phyloP scores from a whole-genome alignment of 192 early-diverging fungal genomes.

The Chytriomyces sp. region DNA sequence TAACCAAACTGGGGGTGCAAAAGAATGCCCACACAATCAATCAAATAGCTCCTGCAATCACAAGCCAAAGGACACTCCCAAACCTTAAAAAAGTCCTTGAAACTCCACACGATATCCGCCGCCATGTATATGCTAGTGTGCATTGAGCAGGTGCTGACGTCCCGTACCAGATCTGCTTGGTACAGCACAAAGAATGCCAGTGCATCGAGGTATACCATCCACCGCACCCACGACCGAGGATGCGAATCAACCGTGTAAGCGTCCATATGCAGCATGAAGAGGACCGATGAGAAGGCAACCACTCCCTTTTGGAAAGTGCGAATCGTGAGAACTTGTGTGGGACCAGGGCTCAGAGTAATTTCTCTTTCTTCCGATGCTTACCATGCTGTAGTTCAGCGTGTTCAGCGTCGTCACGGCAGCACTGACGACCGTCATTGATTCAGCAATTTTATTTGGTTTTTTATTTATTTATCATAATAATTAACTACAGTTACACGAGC shows the following conservation, averaged over 20 bases:
- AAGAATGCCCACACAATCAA: not conserved
- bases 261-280: slow-evolving; percentile 3
- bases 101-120: slow-evolving; percentile 4
- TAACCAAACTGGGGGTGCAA: not conserved
- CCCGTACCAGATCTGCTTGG: slow-evolving; percentile 7
- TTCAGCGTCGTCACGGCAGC: not conserved
- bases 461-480: no score
- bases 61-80: not conserved
- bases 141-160: not conserved
- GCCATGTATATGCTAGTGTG: not conserved
- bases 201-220: slow-evolving; percentile 16
- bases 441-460: no score
- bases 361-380: not conserved
- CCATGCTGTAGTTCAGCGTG: not conserved
- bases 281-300: not conserved
- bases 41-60: not conserved
- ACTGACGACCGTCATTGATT: no score
- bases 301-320: not conserved
- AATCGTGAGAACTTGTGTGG: not conserved
- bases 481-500: no score
- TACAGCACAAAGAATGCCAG: slow-evolving; percentile 6
- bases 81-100: slow-evolving; percentile 29
- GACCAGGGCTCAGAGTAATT: slow-evolving; percentile 8
- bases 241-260: not conserved
- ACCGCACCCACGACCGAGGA: slow-evolving; percentile 10